phyloP scores from a whole-genome alignment of 140 eudicot genomes.

The Stevia rebaudiana region DNA sequence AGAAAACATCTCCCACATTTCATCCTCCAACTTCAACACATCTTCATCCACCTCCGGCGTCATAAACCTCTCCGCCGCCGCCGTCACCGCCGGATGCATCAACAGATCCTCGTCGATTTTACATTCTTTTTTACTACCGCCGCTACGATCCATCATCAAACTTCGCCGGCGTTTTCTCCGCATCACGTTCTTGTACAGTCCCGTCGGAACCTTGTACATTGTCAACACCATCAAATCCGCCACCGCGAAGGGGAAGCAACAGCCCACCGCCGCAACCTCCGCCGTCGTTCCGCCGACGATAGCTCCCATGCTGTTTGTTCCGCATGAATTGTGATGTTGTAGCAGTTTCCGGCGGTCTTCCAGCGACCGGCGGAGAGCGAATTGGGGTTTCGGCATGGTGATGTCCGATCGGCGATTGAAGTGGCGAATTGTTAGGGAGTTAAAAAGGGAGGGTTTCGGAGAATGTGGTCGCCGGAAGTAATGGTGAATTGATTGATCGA shows the following conservation, averaged over 20 bases:
- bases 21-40: constrained; percentile 27
- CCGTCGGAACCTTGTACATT: constrained; percentile 33
- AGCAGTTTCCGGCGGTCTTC: constrained; percentile 27
- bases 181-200: constrained; percentile 18
- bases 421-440: neutral
- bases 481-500: neutral
- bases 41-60: constrained; percentile 24
- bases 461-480: constrained; percentile 7
- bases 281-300: constrained; percentile 31
- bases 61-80: constrained; percentile 31
- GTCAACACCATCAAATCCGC: constrained; percentile 25
- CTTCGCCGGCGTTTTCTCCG: neutral
- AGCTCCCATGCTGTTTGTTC: constrained; percentile 23
- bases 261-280: constrained; percentile 29
- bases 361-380: constrained; percentile 17
- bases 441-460: neutral
- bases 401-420: neutral
- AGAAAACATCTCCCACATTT: constrained; percentile 32
- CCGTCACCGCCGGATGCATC: constrained; percentile 35
- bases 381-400: constrained; percentile 18
- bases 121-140: neutral
- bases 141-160: neutral
- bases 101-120: constrained; percentile 5
- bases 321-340: constrained; percentile 5
- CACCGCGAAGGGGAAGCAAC: constrained; percentile 23